These are phyloP conservation scores for Lumnitzera racemosa DNA, from an alignment of 345 rosid species.

Conservation along the genomic window DNA sequence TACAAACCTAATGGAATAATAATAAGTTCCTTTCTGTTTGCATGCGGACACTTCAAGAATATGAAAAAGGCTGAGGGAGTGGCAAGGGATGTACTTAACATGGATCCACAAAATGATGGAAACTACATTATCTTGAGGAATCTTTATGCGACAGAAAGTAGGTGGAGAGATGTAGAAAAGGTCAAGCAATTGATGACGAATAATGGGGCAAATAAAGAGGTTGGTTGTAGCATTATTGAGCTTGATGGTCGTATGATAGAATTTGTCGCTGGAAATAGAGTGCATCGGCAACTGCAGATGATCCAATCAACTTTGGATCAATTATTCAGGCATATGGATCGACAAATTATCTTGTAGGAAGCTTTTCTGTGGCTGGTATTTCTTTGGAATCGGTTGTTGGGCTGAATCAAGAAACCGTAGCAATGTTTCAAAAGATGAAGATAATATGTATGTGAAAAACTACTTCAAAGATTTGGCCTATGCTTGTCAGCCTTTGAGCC, in stretches of 20 bases:
- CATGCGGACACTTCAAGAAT: slow-evolving; percentile 54
- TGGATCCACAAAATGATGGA: slow-evolving; percentile 55
- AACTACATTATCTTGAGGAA: slow-evolving; percentile 58
- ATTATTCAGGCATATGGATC: slow-evolving; percentile 39
- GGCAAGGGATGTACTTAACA: slow-evolving; percentile 22
- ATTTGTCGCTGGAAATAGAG: slow-evolving; percentile 55
- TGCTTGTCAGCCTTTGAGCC: too few species aligned
- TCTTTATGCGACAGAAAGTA: slow-evolving; percentile 48
- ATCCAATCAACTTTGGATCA: slow-evolving; percentile 28
- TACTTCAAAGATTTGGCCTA: too few species aligned
- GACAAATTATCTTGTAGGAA: slow-evolving; percentile 1
- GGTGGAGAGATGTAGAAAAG: slow-evolving; percentile 55
- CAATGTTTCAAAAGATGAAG: too few species aligned
- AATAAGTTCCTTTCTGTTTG: slow-evolving; percentile 57
- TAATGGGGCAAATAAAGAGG: slow-evolving; percentile 55
- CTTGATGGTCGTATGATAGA: slow-evolving; percentile 41
- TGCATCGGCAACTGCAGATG: slow-evolving; percentile 26
- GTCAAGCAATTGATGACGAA: slow-evolving; percentile 55
- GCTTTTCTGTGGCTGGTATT: too few species aligned
- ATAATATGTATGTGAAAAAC: too few species aligned
- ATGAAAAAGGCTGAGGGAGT: slow-evolving; percentile 44
- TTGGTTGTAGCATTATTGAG: slow-evolving; percentile 66
- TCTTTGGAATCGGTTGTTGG: too few species aligned
- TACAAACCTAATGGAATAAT: slow-evolving; percentile 54
- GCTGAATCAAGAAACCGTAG: too few species aligned